These are phyloP conservation scores for Luvunga scandens DNA, from an alignment of 345 rosid species.

Conservation along the genomic window DNA sequence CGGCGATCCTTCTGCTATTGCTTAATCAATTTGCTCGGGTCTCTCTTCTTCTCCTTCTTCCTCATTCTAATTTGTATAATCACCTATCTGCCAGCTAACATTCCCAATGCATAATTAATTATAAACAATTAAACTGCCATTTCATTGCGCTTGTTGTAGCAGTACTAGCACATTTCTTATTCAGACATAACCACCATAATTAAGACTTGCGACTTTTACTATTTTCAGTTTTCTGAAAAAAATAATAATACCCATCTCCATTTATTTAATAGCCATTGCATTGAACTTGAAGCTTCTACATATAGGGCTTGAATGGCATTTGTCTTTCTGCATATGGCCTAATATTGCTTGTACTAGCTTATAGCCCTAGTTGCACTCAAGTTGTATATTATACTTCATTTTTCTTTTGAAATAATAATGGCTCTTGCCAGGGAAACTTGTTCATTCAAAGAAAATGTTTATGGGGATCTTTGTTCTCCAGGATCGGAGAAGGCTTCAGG, in stretches of 20 bases:
- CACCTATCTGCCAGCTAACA: slow-evolving; percentile 49
- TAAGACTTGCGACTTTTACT: no score
- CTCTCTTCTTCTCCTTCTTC: slow-evolving; percentile 2
- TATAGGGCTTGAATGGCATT: slow-evolving; percentile 13
- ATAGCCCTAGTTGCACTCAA: background rate
- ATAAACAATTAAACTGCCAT: background rate
- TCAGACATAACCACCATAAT: no score
- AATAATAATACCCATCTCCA: background rate
- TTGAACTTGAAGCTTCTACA: slow-evolving; percentile 13
- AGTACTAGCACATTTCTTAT: no score
- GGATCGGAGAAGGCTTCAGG: slow-evolving; percentile 24
- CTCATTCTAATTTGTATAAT: slow-evolving; percentile 3
- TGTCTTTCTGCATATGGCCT: slow-evolving; percentile 15
- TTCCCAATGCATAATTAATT: slow-evolving; percentile 32
- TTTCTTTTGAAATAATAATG: slow-evolving; percentile 41
- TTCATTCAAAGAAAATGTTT: slow-evolving; percentile 14
- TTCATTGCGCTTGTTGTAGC: slow-evolving; percentile 7
- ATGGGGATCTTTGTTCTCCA: slow-evolving; percentile 39
- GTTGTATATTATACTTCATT: no score
- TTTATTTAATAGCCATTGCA: background rate
- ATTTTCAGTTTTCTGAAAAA: background rate
- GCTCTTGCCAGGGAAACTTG: slow-evolving; percentile 45
- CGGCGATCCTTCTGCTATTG: slow-evolving; percentile 41
- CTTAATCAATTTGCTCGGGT: background rate
- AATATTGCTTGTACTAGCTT: slow-evolving; percentile 1